Percentiles rank a stretch among this genome's conserved stretches.
These are phyloP conservation scores for Helotiales sp. DNA, from an alignment of 2,329 filamentous ascomycete species.

Conservation along the genomic window DNA sequence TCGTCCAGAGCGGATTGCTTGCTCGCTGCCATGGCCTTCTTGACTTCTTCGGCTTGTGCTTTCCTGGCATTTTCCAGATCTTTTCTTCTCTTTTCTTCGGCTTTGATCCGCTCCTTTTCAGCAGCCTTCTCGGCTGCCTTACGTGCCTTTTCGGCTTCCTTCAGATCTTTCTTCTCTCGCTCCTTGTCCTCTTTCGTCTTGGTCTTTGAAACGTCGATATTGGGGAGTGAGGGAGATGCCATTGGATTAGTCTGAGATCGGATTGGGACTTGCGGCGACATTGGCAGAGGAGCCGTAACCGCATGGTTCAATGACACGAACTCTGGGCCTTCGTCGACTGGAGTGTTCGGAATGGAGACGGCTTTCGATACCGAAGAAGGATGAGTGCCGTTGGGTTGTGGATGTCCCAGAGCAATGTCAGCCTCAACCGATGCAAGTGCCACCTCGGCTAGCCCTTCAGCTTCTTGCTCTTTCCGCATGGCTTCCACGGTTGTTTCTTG, in stretches of 20 bases:
- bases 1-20: constrained; percentile 62
- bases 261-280: constrained; percentile 33
- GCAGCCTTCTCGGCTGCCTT: constrained; percentile 45
- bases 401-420: constrained; percentile 57
- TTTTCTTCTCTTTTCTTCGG: constrained; percentile 52
- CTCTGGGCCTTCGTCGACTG: constrained; percentile 55
- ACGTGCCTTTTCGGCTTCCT: constrained; percentile 53
- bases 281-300: constrained; percentile 56
- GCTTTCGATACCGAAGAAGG: constrained; percentile 54
- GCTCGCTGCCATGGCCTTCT: constrained; percentile 62
- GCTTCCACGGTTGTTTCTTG: constrained; percentile 82
- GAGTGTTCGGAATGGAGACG: constrained; percentile 54
- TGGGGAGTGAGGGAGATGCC: constrained; percentile 36
- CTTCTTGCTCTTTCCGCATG: constrained; percentile 78
- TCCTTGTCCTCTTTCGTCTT: constrained; percentile 66
- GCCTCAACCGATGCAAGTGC: constrained; percentile 61
- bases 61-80: constrained; percentile 42
- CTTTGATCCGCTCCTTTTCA: constrained; percentile 50
- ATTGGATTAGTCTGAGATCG: constrained; percentile 41
- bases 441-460: constrained; percentile 70
- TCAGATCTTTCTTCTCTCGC: constrained; percentile 72
- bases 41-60: constrained; percentile 58
- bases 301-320: constrained; percentile 69
- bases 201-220: constrained; percentile 32
- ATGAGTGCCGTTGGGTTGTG: constrained; percentile 50